Evolutionary conservation across 768 basidiomycete genomes (phyloP).

Genomic region (Brasilioporus rufonigricans): DNA sequence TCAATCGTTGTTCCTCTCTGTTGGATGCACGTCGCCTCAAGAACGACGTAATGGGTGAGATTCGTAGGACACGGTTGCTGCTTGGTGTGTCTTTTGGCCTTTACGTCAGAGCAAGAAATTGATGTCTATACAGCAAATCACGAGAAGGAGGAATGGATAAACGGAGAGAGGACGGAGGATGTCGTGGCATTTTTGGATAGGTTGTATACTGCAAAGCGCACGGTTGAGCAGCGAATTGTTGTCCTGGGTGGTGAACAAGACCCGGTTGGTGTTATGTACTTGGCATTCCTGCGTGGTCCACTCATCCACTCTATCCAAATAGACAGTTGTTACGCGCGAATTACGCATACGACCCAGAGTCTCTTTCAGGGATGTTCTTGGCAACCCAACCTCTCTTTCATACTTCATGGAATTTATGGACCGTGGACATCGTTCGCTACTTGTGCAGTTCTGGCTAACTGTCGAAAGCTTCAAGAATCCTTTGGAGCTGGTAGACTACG

Average conservation of each 20-base stretch:
- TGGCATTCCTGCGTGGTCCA: neutral
- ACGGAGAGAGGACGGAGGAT: conserved; percentile 81
- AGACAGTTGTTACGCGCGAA: conserved; percentile 46
- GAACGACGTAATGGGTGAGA: conserved; percentile 92
- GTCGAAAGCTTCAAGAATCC: conserved; percentile 99
- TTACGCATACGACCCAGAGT: conserved; percentile 46
- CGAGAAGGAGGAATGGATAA: conserved; percentile 86
- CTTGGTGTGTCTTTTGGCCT: conserved; percentile 48
- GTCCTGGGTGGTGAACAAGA: conserved; percentile 71
- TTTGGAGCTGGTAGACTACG: conserved; percentile 72
- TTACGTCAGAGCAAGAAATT: neutral
- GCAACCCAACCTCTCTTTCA: conserved; percentile 86
- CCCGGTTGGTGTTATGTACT: conserved; percentile 40
- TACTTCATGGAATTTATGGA: conserved; percentile 99
- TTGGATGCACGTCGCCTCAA: conserved; percentile 87
- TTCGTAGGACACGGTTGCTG: conserved; percentile 71
- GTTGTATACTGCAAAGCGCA: conserved; percentile 84
- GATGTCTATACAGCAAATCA: conserved; percentile 58
- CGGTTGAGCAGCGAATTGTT: conserved; percentile 82
- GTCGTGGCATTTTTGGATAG: conserved; percentile 85
- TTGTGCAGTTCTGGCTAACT: conserved; percentile 97
- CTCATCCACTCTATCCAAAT: conserved; percentile 5
- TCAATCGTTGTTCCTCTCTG: conserved; percentile 76
- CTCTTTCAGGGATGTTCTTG: conserved; percentile 73
- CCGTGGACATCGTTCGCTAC: conserved; percentile 73